Evolutionary conservation across 2,329 filamentous ascomycete species (phyloP), one percentile per base, ranked within the genome.

Genomic region (Zymoseptoria crescenta): DNA sequence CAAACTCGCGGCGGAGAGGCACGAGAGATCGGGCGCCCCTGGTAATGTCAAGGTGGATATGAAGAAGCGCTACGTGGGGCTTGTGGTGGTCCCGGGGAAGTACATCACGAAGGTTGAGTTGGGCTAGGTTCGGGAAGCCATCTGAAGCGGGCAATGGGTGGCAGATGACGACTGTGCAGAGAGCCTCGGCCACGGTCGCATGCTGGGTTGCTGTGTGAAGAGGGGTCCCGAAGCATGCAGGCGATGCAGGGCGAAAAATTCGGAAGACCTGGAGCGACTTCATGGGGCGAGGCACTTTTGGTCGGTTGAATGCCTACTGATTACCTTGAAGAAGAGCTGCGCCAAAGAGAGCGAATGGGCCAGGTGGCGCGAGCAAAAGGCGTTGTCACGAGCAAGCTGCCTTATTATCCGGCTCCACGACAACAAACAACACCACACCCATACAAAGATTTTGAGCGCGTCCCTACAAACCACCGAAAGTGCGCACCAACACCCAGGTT

Each of bases 71-170:
- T 96, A 91, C 70, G 83, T 99, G 21, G 94, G 94, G 0, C 76
- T 97, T 27, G 86, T 99, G 2, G 92, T 96, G 24, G 84, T 99
- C 3, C 94, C 94, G 0, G 92, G 93, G 0, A 79, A 88, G 65
- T 85, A 96, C 72, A 89, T 99, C 65, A 85, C 81, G 60, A 93
- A 88, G 77, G 91, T 99, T 68, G 92, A 96, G 74, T 80, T 94
- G 52, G 91, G 35, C n/a, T 45, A 45, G 35, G 10, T 45, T 45
- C 5, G n/a, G 35, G 35, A 13, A 45, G 35, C 13, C 13, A 7
- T 13, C 13, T 45, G 9, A 13, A 45, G 35, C 97, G 71, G 87
- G 93, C 2, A 72, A 62, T 52, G 54, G 56, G 7, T 63, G 67
- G 67, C 24, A 24, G 24, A 24, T 45, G 13, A 5, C 13, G 16